Percentiles rank a stretch among this genome's conserved stretches.
Conservation (phyloP, 179 eudicot genomes). For the Amaranthus tricolor region DNA sequence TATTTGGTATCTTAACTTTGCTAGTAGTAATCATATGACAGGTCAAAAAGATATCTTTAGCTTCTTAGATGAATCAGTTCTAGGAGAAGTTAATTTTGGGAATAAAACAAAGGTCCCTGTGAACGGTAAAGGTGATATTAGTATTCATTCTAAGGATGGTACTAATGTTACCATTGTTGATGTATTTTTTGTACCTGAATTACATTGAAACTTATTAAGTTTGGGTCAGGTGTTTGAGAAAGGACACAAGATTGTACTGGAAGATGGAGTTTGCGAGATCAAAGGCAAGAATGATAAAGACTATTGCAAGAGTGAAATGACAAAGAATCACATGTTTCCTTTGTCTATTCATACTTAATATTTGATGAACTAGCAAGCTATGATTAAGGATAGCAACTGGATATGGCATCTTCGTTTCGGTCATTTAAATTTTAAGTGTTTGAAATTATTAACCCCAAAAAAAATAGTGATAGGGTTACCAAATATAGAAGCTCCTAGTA, state of each 20-base stretch:
- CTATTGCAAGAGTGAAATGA: neutral
- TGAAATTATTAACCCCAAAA: neutral
- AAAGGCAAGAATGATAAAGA: neutral
- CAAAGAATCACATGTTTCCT: conserved; percentile 7
- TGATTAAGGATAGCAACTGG: neutral
- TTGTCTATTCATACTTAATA: neutral
- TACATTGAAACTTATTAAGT: conserved; percentile 7
- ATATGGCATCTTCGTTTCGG: conserved; percentile 3
- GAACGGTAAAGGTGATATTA: conserved; percentile 1
- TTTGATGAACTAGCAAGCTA: no score
- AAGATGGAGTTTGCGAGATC: conserved; percentile 1
- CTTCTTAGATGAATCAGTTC: no score
- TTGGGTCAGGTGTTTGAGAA: neutral
- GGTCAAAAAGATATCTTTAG: no score
- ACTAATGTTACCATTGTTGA: conserved; percentile 6
- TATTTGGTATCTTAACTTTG: no score
- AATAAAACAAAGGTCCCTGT: no score
- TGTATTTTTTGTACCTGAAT: neutral
- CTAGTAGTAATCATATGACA: no score
- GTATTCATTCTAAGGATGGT: conserved; percentile 7
- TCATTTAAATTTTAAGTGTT: neutral
- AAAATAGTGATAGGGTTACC: conserved; percentile 5
- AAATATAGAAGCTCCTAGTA: neutral
- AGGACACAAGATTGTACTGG: neutral
- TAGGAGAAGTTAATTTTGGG: no score